phyloP scores from a whole-genome alignment of 2,329 filamentous ascomycete genomes.

The Dactylellina parvicollis region DNA sequence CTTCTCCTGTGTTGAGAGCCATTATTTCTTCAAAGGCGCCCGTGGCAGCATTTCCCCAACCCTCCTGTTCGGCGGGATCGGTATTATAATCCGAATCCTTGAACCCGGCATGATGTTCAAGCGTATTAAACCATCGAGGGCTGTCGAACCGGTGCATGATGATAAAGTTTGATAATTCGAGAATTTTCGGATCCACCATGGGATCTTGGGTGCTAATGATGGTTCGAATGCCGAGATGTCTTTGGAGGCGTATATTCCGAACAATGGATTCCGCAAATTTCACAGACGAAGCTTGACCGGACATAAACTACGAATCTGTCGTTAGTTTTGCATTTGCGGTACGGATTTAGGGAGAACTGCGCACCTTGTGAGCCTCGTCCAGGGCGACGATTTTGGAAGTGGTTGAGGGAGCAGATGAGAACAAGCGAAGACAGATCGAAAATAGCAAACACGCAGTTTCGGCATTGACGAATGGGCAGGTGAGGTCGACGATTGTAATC shows the following conservation, averaged over 20 bases:
- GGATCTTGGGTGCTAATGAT: slow-evolving; percentile 82
- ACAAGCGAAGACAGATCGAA: slow-evolving; percentile 74
- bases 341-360: neutral
- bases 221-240: slow-evolving; percentile 73
- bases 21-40: slow-evolving; percentile 65
- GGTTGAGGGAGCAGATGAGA: slow-evolving; percentile 67
- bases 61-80: neutral
- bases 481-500: slow-evolving; percentile 76
- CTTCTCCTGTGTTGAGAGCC: slow-evolving; percentile 64
- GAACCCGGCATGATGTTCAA: slow-evolving; percentile 59
- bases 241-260: slow-evolving; percentile 73
- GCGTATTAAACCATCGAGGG: slow-evolving; percentile 69
- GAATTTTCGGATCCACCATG: slow-evolving; percentile 72
- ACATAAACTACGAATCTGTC: slow-evolving; percentile 29
- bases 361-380: slow-evolving; percentile 77
- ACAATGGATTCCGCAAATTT: slow-evolving; percentile 72
- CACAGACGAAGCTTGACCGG: slow-evolving; percentile 65
- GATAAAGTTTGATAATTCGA: slow-evolving; percentile 77
- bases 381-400: slow-evolving; percentile 69
- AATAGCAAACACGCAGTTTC: slow-evolving; percentile 77
- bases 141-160: slow-evolving; percentile 77
- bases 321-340: neutral
- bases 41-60: neutral
- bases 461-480: slow-evolving; percentile 74
- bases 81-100: neutral